phyloP scores from a whole-genome alignment of 495 filamentous ascomycete species.

The Talaromyces trachyspermus region DNA sequence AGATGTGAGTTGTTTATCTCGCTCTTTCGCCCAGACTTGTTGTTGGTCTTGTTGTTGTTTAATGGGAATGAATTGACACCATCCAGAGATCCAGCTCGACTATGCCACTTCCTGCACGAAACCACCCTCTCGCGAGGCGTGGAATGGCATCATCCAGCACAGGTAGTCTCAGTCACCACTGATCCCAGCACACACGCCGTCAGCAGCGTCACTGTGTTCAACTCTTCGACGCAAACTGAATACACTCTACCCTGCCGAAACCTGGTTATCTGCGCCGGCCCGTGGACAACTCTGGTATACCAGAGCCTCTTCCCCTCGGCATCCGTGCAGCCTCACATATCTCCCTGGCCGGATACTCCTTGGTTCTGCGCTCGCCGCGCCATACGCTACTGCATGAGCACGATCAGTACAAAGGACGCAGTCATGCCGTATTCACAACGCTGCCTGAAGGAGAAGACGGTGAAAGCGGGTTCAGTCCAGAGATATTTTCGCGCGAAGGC shows the following conservation, averaged over 20 bases:
- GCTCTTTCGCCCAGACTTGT: neutral
- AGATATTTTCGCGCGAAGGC: constrained; percentile 60
- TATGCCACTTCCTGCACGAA: constrained; percentile 58
- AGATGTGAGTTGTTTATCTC: constrained; percentile 43
- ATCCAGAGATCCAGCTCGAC: constrained; percentile 46
- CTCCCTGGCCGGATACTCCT: constrained; percentile 62
- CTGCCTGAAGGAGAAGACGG: constrained; percentile 21
- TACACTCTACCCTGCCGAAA: constrained; percentile 38
- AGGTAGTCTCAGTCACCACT: constrained; percentile 43
- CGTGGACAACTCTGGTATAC: constrained; percentile 62
- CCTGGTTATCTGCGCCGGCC: constrained; percentile 60
- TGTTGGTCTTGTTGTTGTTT: neutral
- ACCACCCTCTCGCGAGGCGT: constrained; percentile 53
- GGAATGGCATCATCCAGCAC: constrained; percentile 56
- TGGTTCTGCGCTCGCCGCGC: constrained; percentile 56
- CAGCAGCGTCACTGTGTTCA: constrained; percentile 41
- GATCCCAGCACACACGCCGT: constrained; percentile 38
- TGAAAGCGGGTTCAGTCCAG: constrained; percentile 54
- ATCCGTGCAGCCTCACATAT: constrained; percentile 42
- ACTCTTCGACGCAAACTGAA: constrained; percentile 16
- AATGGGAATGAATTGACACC: constrained; percentile 3
- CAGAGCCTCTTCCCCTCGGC: constrained; percentile 53
- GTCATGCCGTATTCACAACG: constrained; percentile 67
- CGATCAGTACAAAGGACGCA: constrained; percentile 28
- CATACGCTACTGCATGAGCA: constrained; percentile 29